These are phyloP conservation scores for Aureobasidium sp. DNA, from an alignment of 2,329 filamentous ascomycete species.

Conservation along the genomic window DNA sequence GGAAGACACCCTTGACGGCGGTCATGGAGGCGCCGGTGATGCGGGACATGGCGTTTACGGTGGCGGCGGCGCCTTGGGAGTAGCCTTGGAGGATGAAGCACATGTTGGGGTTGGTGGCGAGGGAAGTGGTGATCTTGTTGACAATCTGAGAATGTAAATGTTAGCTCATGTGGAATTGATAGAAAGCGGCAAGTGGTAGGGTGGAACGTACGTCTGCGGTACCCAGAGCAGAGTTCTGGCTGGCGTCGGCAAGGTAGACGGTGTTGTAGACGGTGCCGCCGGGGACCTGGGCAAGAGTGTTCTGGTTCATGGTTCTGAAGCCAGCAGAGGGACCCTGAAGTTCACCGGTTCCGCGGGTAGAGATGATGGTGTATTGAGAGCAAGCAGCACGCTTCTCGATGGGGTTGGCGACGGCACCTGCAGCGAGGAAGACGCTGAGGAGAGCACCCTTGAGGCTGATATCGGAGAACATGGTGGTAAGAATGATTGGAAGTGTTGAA, in stretches of 20 bases:
- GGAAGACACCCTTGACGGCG: slow-evolving; percentile 30
- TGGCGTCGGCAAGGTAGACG: slow-evolving; percentile 25
- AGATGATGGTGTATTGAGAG: slow-evolving; percentile 17
- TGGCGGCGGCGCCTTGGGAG: slow-evolving; percentile 29
- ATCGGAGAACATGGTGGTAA: not conserved
- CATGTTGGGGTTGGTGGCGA: slow-evolving; percentile 20
- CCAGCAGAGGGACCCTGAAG: slow-evolving; percentile 19
- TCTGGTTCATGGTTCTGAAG: slow-evolving; percentile 28
- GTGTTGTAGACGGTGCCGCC: slow-evolving; percentile 29
- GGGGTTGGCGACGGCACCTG: not conserved
- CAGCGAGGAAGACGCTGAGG: slow-evolving; percentile 1
- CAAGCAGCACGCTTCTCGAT: slow-evolving; percentile 10
- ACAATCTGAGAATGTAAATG: slow-evolving; percentile 19
- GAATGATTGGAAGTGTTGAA: not conserved
- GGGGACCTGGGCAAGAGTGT: slow-evolving; percentile 19
- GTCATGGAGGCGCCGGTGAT: slow-evolving; percentile 26
- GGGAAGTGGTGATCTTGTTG: slow-evolving; percentile 22
- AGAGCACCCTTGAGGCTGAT: slow-evolving; percentile 3
- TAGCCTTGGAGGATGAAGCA: slow-evolving; percentile 32
- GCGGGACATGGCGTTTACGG: slow-evolving; percentile 24
- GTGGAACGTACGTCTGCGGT: slow-evolving; percentile 20
- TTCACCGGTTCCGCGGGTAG: slow-evolving; percentile 22
- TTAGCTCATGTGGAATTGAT: not conserved
- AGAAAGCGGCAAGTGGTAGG: not conserved
- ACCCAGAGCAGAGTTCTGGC: slow-evolving; percentile 22